Evolutionary conservation across 78 protist genomes (phyloP).

Genomic region (Dictyostelium discoideum): dicty_2.7 NC_007089.4:5049501-5050000

Average conservation of each 20-base stretch:
- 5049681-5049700: background rate
- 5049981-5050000: background rate
- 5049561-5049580: slow-evolving; percentile 22
- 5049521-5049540: background rate
- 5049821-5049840: background rate
- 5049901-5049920: background rate
- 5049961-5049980: slow-evolving; percentile 1
- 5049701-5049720: slow-evolving; percentile 26
- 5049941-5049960: slow-evolving; percentile 19
- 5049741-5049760: background rate
- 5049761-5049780: too few species aligned
- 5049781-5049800: too few species aligned
- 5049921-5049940: background rate
- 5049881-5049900: background rate
- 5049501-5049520: slow-evolving; percentile 35
- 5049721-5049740: background rate
- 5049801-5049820: background rate
- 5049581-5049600: slow-evolving; percentile 23
- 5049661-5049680: background rate
- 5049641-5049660: slow-evolving; percentile 55
- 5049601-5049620: slow-evolving; percentile 49
- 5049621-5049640: background rate
- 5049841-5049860: background rate
- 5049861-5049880: background rate
- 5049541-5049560: background rate